These are phyloP conservation scores for Parathielavia appendiculata DNA, from an alignment of 495 filamentous ascomycete species.

Conservation along the genomic window DNA sequence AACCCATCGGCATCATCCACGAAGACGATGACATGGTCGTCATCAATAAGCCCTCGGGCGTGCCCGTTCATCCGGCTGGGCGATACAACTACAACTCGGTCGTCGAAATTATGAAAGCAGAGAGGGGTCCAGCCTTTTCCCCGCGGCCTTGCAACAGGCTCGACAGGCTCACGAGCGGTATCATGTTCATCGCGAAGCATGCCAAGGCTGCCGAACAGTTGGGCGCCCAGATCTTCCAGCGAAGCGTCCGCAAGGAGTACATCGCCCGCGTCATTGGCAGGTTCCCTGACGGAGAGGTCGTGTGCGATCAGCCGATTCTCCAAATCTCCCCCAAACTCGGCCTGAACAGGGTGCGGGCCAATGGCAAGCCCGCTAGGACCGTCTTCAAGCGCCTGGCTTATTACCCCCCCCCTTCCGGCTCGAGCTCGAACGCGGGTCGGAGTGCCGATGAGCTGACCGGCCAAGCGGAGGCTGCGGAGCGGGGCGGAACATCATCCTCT, in stretches of 20 bases:
- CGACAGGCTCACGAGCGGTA: slow-evolving; percentile 87
- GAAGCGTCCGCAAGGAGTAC: slow-evolving; percentile 90
- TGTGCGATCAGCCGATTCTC: slow-evolving; percentile 91
- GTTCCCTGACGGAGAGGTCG: slow-evolving; percentile 77
- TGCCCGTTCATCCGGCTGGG: slow-evolving; percentile 91
- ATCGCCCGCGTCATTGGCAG: slow-evolving; percentile 83
- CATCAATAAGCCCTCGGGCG: slow-evolving; percentile 91
- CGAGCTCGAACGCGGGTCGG: not conserved
- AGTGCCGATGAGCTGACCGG: slow-evolving; percentile 9
- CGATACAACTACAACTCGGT: slow-evolving; percentile 93
- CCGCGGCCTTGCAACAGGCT: slow-evolving; percentile 86
- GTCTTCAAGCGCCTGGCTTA: slow-evolving; percentile 88
- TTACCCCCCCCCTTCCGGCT: slow-evolving; percentile 57
- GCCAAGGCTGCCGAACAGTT: slow-evolving; percentile 73
- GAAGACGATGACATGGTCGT: slow-evolving; percentile 90
- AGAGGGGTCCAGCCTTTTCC: slow-evolving; percentile 62
- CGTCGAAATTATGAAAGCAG: slow-evolving; percentile 83
- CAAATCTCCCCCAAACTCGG: slow-evolving; percentile 92
- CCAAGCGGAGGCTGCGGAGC: slow-evolving; percentile 20
- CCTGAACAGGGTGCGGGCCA: slow-evolving; percentile 85
- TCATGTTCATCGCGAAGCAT: slow-evolving; percentile 95
- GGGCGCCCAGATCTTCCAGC: slow-evolving; percentile 60
- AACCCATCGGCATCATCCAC: slow-evolving; percentile 74
- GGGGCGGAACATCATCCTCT: slow-evolving; percentile 16
- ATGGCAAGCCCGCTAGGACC: slow-evolving; percentile 81